Conservation (phyloP, 2,329 filamentous ascomycete genomes). For the Fusarium mundagurra region DNA sequence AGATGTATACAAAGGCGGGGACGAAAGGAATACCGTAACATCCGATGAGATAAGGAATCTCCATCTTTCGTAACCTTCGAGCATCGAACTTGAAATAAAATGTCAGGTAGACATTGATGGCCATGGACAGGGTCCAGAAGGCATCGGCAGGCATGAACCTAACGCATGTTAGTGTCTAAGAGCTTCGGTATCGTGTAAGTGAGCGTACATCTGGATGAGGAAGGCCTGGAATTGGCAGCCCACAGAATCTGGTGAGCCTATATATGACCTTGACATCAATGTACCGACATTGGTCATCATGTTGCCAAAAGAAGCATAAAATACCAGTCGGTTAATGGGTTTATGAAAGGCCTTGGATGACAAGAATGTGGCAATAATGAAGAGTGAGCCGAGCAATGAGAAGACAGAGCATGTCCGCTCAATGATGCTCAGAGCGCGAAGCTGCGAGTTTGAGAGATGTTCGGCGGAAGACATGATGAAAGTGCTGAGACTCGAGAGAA, state of each 20-base stretch:
- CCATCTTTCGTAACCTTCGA: conserved; percentile 70
- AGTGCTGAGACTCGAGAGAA: not conserved
- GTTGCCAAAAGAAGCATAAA: conserved; percentile 86
- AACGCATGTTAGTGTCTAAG: conserved; percentile 28
- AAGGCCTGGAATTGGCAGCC: conserved; percentile 80
- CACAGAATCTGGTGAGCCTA: conserved; percentile 58
- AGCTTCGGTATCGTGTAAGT: not conserved
- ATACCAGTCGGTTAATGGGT: conserved; percentile 86
- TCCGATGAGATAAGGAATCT: conserved; percentile 73
- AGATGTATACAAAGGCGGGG: conserved; percentile 74
- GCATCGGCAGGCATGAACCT: conserved; percentile 84
- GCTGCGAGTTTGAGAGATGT: conserved; percentile 47
- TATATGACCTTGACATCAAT: conserved; percentile 72
- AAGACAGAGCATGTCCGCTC: conserved; percentile 76
- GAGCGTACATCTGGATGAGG: conserved; percentile 80
- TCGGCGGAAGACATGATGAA: conserved; percentile 30
- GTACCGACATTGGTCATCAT: conserved; percentile 81
- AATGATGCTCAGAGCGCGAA: conserved; percentile 66
- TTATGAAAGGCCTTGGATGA: conserved; percentile 78
- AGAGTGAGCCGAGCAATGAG: conserved; percentile 74
- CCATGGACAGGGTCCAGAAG: conserved; percentile 83
- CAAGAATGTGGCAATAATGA: conserved; percentile 78
- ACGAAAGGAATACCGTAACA: conserved; percentile 81
- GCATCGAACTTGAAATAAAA: conserved; percentile 80
- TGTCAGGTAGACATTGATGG: conserved; percentile 83